These are phyloP conservation scores for Heimioporus sp. DNA, from an alignment of 768 basidiomycete genomes.

Conservation along the genomic window DNA sequence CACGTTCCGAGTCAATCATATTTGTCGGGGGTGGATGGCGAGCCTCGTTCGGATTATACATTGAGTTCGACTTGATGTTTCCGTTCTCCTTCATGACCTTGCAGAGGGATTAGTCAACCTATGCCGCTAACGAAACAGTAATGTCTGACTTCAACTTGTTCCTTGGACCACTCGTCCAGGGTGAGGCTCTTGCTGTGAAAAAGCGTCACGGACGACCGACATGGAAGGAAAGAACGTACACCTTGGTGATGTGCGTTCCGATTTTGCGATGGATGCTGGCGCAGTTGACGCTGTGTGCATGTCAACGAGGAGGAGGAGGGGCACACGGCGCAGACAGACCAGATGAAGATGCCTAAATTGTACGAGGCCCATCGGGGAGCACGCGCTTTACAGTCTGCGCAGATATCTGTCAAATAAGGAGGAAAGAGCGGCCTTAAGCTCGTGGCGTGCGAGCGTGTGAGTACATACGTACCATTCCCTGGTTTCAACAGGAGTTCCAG, in stretches of 20 bases:
- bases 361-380: constrained; percentile 88
- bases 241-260: constrained; percentile 91
- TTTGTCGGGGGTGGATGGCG: constrained; percentile 82
- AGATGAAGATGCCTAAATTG: constrained; percentile 87
- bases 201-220: constrained; percentile 4
- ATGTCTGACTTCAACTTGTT: constrained; percentile 76
- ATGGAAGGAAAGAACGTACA: constrained; percentile 51
- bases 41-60: constrained; percentile 81
- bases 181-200: constrained; percentile 79
- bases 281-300: constrained; percentile 64
- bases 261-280: constrained; percentile 93
- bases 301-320: background rate
- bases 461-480: constrained; percentile 66
- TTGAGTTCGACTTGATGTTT: constrained; percentile 75
- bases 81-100: constrained; percentile 81
- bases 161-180: constrained; percentile 83
- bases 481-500: constrained; percentile 68
- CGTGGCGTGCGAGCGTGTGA: too few relatives aligned
- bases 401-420: constrained; percentile 54
- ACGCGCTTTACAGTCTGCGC: constrained; percentile 90
- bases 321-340: constrained; percentile 38
- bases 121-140: background rate
- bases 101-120: constrained; percentile 7
- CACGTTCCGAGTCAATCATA: constrained; percentile 73
- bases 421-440: background rate